Evolutionary conservation across 75 land plant genomes (phyloP).

Genomic region (Picea glauca): DNA sequence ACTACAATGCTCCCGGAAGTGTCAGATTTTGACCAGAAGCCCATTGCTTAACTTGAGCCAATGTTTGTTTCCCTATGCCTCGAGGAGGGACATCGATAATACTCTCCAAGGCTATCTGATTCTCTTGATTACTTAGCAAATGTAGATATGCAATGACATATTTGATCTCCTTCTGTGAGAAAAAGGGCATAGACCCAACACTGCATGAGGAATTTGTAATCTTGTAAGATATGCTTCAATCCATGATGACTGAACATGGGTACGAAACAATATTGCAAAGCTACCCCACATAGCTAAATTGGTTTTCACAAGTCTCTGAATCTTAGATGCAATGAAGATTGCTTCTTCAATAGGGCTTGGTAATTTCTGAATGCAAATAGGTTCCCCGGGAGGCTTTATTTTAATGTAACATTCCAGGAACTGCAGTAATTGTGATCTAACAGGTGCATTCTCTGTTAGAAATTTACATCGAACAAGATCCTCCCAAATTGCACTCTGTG

Average conservation of each 20-base stretch:
- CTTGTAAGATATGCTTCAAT: conserved; percentile 12
- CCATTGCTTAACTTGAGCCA: conserved; percentile 8
- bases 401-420: too few species aligned
- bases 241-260: conserved; percentile 14
- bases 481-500: too few species aligned
- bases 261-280: conserved; percentile 22
- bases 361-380: conserved; percentile 6
- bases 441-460: too few species aligned
- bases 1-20: conserved; percentile 13
- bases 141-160: conserved; percentile 17
- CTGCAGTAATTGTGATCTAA: too few species aligned
- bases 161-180: conserved; percentile 8
- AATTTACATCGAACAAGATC: too few species aligned
- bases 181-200: too few species aligned
- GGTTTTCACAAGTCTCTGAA: conserved; percentile 8
- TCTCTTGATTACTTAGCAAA: conserved; percentile 6
- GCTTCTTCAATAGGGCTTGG: conserved; percentile 10
- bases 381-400: neutral
- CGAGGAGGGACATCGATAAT: conserved; percentile 17
- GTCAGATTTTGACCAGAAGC: conserved; percentile 11
- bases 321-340: conserved; percentile 14
- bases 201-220: conserved; percentile 6
- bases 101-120: conserved; percentile 18
- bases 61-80: conserved; percentile 23
- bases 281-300: conserved; percentile 5